These are phyloP conservation scores for Apiospora aurea DNA, from an alignment of 2,329 filamentous ascomycete genomes.

Conservation along the genomic window DNA sequence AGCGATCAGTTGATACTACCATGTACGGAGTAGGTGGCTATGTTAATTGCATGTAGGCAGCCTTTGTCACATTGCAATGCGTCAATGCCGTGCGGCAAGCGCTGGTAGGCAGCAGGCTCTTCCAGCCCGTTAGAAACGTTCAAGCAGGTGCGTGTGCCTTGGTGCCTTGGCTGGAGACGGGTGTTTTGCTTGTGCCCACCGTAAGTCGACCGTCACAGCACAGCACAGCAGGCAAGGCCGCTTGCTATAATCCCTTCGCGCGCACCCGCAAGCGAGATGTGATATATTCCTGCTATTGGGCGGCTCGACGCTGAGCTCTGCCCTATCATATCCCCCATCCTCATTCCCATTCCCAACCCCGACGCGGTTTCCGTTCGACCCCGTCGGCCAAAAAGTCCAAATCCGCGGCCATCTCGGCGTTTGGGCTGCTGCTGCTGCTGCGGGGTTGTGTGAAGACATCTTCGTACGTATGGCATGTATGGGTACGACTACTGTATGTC, in stretches of 20 bases:
- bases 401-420: constrained; percentile 2
- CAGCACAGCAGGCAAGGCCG: not conserved
- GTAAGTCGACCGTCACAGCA: not conserved
- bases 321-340: not conserved
- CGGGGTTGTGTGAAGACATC: constrained; percentile 7
- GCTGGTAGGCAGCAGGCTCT: not conserved
- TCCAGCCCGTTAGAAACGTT: constrained; percentile 8
- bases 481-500: not conserved
- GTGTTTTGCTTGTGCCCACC: not conserved
- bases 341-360: not conserved
- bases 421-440: not conserved
- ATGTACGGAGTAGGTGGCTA: not conserved
- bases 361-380: not conserved
- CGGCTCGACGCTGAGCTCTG: not conserved
- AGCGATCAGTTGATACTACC: not conserved
- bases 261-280: constrained; percentile 16
- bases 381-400: not conserved
- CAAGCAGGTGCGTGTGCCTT: too few relatives aligned
- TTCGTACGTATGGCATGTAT: not conserved
- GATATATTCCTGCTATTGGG: not conserved
- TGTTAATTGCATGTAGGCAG: not conserved
- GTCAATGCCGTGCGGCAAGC: not conserved
- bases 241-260: not conserved
- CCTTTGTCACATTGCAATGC: not conserved
- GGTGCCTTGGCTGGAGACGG: not conserved